Evolutionary conservation across 2,329 filamentous ascomycete genomes (phyloP).

Genomic region (Paecilomyces fulvus): DNA sequence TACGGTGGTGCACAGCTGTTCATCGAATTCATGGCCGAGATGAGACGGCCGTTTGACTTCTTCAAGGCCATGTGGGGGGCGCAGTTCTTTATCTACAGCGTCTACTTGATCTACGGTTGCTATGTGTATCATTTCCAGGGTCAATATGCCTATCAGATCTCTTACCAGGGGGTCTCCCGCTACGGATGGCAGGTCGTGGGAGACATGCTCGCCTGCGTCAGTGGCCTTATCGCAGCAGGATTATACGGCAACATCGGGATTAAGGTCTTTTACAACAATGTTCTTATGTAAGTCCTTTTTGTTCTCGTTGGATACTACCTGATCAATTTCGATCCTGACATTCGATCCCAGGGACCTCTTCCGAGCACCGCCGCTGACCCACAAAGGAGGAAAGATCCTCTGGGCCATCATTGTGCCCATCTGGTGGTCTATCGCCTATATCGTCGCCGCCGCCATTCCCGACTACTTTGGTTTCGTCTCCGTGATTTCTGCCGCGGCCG

Average conservation of each 20-base stretch:
- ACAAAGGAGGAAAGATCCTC: conserved; percentile 30
- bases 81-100: conserved; percentile 40
- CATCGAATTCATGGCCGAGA: conserved; percentile 49
- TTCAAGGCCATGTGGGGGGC: conserved; percentile 40
- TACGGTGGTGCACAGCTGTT: conserved; percentile 54
- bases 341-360: conserved; percentile 28
- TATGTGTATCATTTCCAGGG: conserved; percentile 42
- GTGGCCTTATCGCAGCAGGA: conserved; percentile 26
- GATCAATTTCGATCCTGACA: not conserved
- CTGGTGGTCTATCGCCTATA: conserved; percentile 38
- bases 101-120: conserved; percentile 42
- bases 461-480: conserved; percentile 30
- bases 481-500: conserved; percentile 36
- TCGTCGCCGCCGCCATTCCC: conserved; percentile 38
- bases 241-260: conserved; percentile 36
- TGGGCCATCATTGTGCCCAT: conserved; percentile 30
- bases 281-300: conserved; percentile 18
- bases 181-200: conserved; percentile 26
- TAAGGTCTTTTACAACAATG: conserved; percentile 38
- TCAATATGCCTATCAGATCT: conserved; percentile 19
- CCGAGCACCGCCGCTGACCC: conserved; percentile 30
- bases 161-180: conserved; percentile 8
- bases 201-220: conserved; percentile 21
- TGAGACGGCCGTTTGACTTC: conserved; percentile 42
- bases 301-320: not conserved